These are phyloP conservation scores for Exophiala sp. DNA, from an alignment of 2,329 filamentous ascomycete genomes.

Conservation along the genomic window DNA sequence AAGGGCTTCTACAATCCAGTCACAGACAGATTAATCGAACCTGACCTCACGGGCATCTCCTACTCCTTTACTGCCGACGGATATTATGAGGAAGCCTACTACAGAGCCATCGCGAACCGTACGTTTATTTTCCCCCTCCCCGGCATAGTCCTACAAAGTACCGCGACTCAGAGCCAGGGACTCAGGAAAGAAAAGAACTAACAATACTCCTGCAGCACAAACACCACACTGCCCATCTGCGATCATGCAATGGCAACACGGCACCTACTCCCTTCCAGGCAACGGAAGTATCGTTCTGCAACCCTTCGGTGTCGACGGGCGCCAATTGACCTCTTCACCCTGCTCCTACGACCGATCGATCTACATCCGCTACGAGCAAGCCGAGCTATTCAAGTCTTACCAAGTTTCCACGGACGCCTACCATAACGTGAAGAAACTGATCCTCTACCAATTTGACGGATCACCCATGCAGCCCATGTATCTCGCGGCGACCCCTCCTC, in stretches of 20 bases:
- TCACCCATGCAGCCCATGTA: conserved; percentile 63
- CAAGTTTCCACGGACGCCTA: conserved; percentile 52
- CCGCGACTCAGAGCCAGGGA: no score
- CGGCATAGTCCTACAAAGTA: no score
- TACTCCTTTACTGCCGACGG: conserved; percentile 67
- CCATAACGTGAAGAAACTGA: conserved; percentile 56
- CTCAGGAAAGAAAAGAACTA: neutral
- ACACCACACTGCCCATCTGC: conserved; percentile 57
- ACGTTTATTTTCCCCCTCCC: conserved; percentile 33
- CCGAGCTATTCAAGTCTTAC: conserved; percentile 54
- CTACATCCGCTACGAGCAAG: conserved; percentile 63
- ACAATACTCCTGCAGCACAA: conserved; percentile 40
- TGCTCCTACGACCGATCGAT: conserved; percentile 51
- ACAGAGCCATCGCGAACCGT: conserved; percentile 64
- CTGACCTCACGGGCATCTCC: conserved; percentile 60
- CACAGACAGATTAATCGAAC: conserved; percentile 61
- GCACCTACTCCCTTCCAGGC: conserved; percentile 50
- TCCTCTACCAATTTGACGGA: conserved; percentile 60
- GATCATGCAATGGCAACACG: conserved; percentile 69
- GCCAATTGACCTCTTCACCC: conserved; percentile 60
- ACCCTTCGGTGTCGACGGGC: conserved; percentile 60
- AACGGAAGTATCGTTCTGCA: conserved; percentile 56
- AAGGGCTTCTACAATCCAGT: conserved; percentile 65
- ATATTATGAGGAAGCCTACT: conserved; percentile 63
- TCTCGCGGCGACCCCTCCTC: conserved; percentile 55